These are phyloP conservation scores for Plasmodium gallinaceum DNA, from an alignment of 169 alveolate genomes.

Conservation along the genomic window DNA sequence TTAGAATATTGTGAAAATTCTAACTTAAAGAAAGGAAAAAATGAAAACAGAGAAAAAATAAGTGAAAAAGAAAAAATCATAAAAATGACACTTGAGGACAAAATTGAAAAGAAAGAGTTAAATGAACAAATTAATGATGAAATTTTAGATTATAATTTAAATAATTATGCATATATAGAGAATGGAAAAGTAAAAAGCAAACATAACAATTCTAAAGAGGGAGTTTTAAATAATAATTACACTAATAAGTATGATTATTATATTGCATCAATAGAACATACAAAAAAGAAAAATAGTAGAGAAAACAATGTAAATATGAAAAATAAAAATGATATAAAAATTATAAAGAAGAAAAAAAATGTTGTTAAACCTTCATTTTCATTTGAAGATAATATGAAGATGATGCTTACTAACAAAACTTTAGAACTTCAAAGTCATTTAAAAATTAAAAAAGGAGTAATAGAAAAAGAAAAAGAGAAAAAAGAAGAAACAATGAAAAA, in stretches of 20 bases:
- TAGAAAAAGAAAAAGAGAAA: neutral
- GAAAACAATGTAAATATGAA: neutral
- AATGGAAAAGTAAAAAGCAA: neutral
- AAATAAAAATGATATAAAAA: neutral
- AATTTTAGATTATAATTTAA: neutral
- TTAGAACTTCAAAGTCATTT: neutral
- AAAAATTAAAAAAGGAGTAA: constrained; percentile 6
- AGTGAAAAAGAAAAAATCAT: neutral
- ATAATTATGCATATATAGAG: neutral
- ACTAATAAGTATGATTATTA: neutral
- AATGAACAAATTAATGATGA: neutral
- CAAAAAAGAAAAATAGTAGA: neutral
- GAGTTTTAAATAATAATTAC: neutral
- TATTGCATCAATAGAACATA: neutral
- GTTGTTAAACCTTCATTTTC: neutral
- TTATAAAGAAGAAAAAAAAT: neutral
- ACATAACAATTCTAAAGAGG: neutral
- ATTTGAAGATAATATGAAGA: neutral
- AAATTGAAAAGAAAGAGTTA: neutral
- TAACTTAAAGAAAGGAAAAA: constrained; percentile 5
- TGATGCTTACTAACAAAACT: neutral
- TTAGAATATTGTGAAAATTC: neutral
- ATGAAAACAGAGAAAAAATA: neutral
- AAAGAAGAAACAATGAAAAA: neutral
- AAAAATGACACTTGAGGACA: neutral